Evolutionary conservation across 2,329 filamentous ascomycete genomes (phyloP).

Genomic region (Alternaria hordeiaustralica): DNA sequence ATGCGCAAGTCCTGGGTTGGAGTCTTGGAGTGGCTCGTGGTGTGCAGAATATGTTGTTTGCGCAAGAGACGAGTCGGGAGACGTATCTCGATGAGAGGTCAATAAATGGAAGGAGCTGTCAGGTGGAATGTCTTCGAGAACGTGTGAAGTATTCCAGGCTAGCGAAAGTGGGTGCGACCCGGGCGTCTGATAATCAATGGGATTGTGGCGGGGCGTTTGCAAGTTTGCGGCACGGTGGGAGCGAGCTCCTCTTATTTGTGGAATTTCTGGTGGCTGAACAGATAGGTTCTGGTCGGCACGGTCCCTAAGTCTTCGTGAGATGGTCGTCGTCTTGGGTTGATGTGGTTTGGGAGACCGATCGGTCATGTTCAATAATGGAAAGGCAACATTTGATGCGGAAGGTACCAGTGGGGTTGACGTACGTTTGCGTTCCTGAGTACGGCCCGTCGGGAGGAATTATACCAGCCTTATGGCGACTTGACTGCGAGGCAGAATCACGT

Average conservation of each 20-base stretch:
- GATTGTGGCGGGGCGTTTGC: constrained; percentile 37
- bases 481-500: constrained; percentile 43
- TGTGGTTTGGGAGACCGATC: constrained; percentile 37
- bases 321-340: constrained; percentile 37
- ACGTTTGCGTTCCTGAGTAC: constrained; percentile 40
- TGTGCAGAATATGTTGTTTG: constrained; percentile 26
- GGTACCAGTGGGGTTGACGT: constrained; percentile 44
- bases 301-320: constrained; percentile 46
- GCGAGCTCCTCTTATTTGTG: constrained; percentile 35
- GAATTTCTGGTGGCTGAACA: constrained; percentile 39
- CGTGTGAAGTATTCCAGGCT: constrained; percentile 30
- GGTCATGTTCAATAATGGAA: constrained; percentile 43
- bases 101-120: constrained; percentile 28
- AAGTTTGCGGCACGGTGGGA: constrained; percentile 44
- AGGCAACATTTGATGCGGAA: constrained; percentile 36
- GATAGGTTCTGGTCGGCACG: constrained; percentile 38
- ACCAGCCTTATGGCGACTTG: constrained; percentile 39
- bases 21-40: constrained; percentile 26
- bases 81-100: constrained; percentile 18
- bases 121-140: constrained; percentile 24
- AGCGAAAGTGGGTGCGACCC: constrained; percentile 30
- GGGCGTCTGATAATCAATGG: constrained; percentile 36
- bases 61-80: constrained; percentile 21
- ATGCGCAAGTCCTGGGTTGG: constrained; percentile 17
- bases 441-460: constrained; percentile 32